A percentile compares a stretch with the other conserved stretches of the same genome.
Evolutionary conservation across 768 basidiomycete species (phyloP).

Genomic region (Amanita exitialis): DNA sequence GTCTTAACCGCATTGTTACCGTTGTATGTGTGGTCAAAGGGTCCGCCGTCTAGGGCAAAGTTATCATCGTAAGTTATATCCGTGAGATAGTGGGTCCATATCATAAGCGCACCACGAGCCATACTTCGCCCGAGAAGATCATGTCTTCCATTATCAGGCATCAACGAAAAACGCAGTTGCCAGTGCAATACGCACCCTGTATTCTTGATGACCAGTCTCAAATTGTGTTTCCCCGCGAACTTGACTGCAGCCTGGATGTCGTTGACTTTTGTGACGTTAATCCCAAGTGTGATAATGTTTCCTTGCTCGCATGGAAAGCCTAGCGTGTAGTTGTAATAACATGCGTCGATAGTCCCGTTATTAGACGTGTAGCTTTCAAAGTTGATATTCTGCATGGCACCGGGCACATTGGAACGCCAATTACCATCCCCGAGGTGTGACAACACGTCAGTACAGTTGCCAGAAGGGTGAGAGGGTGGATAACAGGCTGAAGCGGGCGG

Average conservation of each 20-base stretch:
- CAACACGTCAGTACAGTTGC: constrained; percentile 25
- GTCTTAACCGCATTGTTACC: neutral
- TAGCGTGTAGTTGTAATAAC: constrained; percentile 35
- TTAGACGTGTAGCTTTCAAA: constrained; percentile 21
- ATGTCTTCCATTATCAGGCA: constrained; percentile 26
- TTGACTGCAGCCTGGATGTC: constrained; percentile 24
- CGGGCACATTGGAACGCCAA: constrained; percentile 32
- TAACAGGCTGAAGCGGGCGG: constrained; percentile 34
- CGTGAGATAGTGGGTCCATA: constrained; percentile 30
- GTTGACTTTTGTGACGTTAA: constrained; percentile 25
- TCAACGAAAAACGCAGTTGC: neutral
- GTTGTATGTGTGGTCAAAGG: constrained; percentile 1
- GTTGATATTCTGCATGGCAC: constrained; percentile 25
- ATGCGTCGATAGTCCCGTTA: constrained; percentile 39
- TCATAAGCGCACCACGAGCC: constrained; percentile 26
- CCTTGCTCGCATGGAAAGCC: constrained; percentile 33
- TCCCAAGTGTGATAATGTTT: constrained; percentile 28
- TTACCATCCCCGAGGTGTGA: constrained; percentile 19
- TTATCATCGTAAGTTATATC: constrained; percentile 19
- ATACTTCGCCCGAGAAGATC: constrained; percentile 36
- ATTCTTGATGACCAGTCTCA: constrained; percentile 27
- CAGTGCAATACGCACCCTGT: constrained; percentile 17
- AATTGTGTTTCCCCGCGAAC: constrained; percentile 16
- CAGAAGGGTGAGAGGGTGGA: constrained; percentile 20
- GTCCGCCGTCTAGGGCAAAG: constrained; percentile 24